These are phyloP conservation scores for Pulchroboletus neoregius DNA, from an alignment of 1,284 basidiomycete genomes.

Conservation along the genomic window DNA sequence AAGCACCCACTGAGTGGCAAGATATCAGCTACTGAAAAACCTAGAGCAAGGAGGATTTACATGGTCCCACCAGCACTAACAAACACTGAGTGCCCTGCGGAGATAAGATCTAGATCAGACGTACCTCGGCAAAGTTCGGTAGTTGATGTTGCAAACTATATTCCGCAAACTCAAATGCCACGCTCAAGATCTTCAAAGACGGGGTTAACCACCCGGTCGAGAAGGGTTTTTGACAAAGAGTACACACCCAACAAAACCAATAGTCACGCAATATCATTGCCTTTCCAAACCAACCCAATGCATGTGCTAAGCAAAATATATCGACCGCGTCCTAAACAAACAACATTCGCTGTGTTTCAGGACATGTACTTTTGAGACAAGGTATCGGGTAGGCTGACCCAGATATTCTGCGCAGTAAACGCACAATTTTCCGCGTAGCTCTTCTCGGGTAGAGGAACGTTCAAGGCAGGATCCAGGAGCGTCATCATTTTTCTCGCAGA, in stretches of 20 bases:
- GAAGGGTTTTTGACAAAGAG: conserved; percentile 6
- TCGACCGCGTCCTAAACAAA: conserved; percentile 64
- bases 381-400: conserved; percentile 46
- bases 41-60: conserved; percentile 38
- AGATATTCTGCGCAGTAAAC: conserved; percentile 58
- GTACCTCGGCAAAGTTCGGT: conserved; percentile 77
- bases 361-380: conserved; percentile 5
- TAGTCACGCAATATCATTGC: conserved; percentile 82
- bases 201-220: conserved; percentile 5
- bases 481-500: conserved; percentile 78
- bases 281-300: conserved; percentile 84
- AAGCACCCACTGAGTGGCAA: conserved; percentile 63
- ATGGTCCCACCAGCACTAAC: conserved; percentile 86
- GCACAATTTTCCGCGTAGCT: conserved; percentile 78
- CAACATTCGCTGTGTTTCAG: conserved; percentile 7
- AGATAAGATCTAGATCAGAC: conserved; percentile 24
- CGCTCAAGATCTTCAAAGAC: conserved; percentile 64
- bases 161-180: conserved; percentile 82
- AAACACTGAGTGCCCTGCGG: conserved; percentile 17
- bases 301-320: conserved; percentile 79
- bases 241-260: conserved; percentile 81
- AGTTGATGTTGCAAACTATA: conserved; percentile 82
- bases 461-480: conserved; percentile 65
- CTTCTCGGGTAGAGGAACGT: conserved; percentile 74
- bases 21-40: conserved; percentile 12